phyloP scores from a whole-genome alignment of 257 asterid species.

The Nicotiana tabacum region DNA sequence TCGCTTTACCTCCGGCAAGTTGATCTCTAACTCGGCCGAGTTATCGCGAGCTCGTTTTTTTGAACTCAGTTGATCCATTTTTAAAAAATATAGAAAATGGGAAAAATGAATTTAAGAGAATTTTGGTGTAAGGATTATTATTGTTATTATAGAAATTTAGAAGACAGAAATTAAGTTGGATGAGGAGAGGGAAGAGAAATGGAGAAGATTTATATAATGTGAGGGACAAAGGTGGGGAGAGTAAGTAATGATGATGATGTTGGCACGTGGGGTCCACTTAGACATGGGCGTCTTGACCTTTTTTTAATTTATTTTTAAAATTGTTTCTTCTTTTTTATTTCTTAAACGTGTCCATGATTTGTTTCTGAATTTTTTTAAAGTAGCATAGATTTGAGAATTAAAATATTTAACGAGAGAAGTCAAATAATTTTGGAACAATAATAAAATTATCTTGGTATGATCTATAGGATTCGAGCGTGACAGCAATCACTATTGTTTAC shows the following conservation, averaged over 20 bases:
- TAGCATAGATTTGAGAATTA: too few species aligned
- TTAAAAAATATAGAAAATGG: background rate
- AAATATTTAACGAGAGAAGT: too few species aligned
- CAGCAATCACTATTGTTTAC: too few species aligned
- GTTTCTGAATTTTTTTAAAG: too few species aligned
- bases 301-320: background rate
- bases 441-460: too few species aligned
- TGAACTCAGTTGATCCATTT: constrained; percentile 3
- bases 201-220: background rate
- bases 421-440: too few species aligned
- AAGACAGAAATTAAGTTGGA: background rate
- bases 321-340: background rate
- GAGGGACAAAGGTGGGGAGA: background rate
- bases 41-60: constrained; percentile 34
- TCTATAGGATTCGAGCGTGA: too few species aligned
- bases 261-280: background rate
- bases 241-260: background rate
- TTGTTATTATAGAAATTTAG: too few species aligned
- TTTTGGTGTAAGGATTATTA: background rate
- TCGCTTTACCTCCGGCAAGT: constrained; percentile 57
- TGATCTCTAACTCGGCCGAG: constrained; percentile 20
- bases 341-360: too few species aligned
- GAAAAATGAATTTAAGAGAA: too few species aligned
- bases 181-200: background rate
- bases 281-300: background rate